Conservation (phyloP, 306 rosid species). For the Trifolium dubium region DNA sequence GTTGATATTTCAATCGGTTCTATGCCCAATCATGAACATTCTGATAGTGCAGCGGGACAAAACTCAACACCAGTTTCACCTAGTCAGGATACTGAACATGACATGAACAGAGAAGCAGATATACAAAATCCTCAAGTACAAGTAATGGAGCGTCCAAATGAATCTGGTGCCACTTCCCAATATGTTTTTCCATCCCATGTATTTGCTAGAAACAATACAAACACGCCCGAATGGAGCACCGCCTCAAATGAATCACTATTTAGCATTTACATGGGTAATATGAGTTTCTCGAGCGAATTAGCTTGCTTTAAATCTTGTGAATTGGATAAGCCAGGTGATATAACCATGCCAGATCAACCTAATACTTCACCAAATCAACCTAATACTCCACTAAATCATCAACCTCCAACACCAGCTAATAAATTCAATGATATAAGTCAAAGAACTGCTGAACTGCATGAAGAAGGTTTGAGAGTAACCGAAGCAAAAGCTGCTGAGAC, state of each 20-base stretch:
- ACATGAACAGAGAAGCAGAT: constrained; percentile 34
- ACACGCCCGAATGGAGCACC: constrained; percentile 77
- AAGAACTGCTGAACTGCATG: constrained; percentile 31
- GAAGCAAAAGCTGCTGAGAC: constrained; percentile 76
- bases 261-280: constrained; percentile 87
- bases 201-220: constrained; percentile 64
- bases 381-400: constrained; percentile 30
- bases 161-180: constrained; percentile 30
- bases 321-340: constrained; percentile 51
- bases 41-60: constrained; percentile 16
- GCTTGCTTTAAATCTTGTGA: constrained; percentile 32
- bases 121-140: constrained; percentile 68
- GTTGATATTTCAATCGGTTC: constrained; percentile 42
- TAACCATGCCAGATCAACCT: constrained; percentile 19
- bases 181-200: constrained; percentile 77
- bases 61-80: constrained; percentile 6
- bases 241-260: constrained; percentile 84
- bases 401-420: constrained; percentile 34
- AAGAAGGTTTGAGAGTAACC: constrained; percentile 35
- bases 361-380: constrained; percentile 39
- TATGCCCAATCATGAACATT: constrained; percentile 21
- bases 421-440: constrained; percentile 48
- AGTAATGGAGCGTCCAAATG: constrained; percentile 67
- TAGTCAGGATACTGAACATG: constrained; percentile 22
- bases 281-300: constrained; percentile 77